Conservation (phyloP, 176 grass and related monocot species). For the Triticum urartu region DNA sequence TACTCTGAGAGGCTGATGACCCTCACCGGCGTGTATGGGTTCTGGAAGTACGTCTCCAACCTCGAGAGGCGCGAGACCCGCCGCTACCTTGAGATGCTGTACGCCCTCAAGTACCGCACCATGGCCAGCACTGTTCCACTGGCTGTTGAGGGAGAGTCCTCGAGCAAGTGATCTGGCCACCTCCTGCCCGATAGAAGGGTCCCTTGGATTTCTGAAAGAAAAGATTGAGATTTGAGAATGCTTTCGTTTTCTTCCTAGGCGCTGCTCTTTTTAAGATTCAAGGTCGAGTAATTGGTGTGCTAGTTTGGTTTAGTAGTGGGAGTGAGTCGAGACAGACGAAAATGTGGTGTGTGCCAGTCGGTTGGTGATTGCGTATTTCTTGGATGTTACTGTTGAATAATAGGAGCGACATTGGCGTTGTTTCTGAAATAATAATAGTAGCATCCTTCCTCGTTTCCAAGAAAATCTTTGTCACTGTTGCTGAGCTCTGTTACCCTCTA, state of each 20-base stretch:
- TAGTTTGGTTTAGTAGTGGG: too few species aligned
- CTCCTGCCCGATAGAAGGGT: constrained; percentile 18
- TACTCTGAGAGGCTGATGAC: constrained; percentile 99
- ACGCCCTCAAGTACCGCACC: constrained; percentile 94
- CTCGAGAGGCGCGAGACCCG: constrained; percentile 92
- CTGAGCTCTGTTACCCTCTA: too few species aligned
- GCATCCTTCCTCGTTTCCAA: constrained; percentile 26
- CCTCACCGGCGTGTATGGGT: constrained; percentile 86
- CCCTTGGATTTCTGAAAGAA: constrained; percentile 21
- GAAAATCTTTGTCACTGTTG: neutral
- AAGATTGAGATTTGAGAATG: constrained; percentile 38
- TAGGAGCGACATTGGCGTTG: constrained; percentile 16
- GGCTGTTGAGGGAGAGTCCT: constrained; percentile 72
- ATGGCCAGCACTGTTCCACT: constrained; percentile 90
- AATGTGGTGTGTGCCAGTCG: too few species aligned
- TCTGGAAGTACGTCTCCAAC: constrained; percentile 99
- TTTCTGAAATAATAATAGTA: constrained; percentile 53
- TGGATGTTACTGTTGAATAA: constrained; percentile 50
- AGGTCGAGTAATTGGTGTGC: too few species aligned
- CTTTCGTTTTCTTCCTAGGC: too few species aligned
- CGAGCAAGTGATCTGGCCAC: constrained; percentile 33
- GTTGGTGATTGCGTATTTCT: neutral
- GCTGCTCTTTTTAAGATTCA: too few species aligned
- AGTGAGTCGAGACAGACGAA: too few species aligned
- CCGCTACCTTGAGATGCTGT: constrained; percentile 99